These are phyloP conservation scores for Calamus simplicifolius DNA, from an alignment of 176 grass and related monocot genomes.

Conservation along the genomic window DNA sequence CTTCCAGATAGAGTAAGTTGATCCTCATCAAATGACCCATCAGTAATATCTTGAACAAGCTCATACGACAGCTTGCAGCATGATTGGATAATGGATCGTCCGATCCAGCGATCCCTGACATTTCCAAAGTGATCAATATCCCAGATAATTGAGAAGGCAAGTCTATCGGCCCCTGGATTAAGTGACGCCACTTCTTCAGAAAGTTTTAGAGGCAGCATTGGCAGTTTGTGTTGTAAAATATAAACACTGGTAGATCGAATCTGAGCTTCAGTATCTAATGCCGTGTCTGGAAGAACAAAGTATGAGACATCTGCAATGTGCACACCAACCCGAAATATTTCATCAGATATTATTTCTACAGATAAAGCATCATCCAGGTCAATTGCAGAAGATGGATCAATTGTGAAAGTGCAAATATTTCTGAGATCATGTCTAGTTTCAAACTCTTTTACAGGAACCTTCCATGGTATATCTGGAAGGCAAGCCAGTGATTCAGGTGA, in stretches of 20 bases:
- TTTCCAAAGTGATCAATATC: conserved; percentile 73
- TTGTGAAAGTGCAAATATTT: conserved; percentile 62
- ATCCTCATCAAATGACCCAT: conserved; percentile 19
- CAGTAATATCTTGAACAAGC: conserved; percentile 58
- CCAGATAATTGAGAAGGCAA: conserved; percentile 90
- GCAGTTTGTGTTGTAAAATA: conserved; percentile 51
- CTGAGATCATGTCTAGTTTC: conserved; percentile 71
- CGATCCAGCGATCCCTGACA: conserved; percentile 82
- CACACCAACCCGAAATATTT: conserved; percentile 69
- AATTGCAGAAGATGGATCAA: conserved; percentile 67
- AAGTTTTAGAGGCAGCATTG: conserved; percentile 77
- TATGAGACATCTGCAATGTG: conserved; percentile 94
- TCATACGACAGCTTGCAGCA: conserved; percentile 93
- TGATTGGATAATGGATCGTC: conserved; percentile 62
- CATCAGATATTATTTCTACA: conserved; percentile 49
- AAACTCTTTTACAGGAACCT: conserved; percentile 60
- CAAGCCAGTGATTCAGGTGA: conserved; percentile 46
- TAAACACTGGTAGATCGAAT: conserved; percentile 83
- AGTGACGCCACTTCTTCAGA: conserved; percentile 64
- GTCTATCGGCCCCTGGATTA: conserved; percentile 73
- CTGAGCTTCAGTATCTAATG: conserved; percentile 75
- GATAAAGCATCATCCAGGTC: conserved; percentile 97
- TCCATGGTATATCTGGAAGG: conserved; percentile 53
- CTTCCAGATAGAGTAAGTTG: conserved; percentile 23
- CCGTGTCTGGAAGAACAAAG: conserved; percentile 76